These are phyloP conservation scores for Nevesoporus exiguus DNA, from an alignment of 768 basidiomycete species.

Conservation along the genomic window DNA sequence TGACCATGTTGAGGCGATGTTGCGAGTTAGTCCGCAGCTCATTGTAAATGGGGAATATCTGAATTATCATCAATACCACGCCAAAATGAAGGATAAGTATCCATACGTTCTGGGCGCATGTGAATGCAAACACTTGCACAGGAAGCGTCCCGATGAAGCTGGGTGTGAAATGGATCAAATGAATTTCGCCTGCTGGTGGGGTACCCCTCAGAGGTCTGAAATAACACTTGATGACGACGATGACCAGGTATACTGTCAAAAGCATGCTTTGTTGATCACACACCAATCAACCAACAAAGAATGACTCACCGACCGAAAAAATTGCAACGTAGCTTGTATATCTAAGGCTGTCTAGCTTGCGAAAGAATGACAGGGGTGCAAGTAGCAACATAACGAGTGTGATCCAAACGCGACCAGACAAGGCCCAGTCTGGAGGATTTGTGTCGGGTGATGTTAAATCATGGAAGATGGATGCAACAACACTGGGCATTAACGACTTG, in stretches of 20 bases:
- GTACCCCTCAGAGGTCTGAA: constrained; percentile 69
- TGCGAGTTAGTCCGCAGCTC: constrained; percentile 83
- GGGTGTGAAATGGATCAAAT: constrained; percentile 70
- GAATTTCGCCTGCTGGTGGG: constrained; percentile 61
- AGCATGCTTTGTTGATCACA: not conserved
- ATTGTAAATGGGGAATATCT: constrained; percentile 95
- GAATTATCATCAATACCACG: constrained; percentile 4
- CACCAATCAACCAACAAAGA: not conserved
- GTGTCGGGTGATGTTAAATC: constrained; percentile 62
- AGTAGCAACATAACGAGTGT: constrained; percentile 71
- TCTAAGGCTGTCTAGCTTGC: constrained; percentile 78
- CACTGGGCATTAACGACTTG: constrained; percentile 91
- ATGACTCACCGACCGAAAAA: constrained; percentile 75
- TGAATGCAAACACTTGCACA: constrained; percentile 90
- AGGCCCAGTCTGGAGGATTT: constrained; percentile 70
- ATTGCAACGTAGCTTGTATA: constrained; percentile 91
- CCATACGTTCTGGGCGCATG: constrained; percentile 88
- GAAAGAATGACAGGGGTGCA: constrained; percentile 79
- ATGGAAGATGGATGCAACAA: constrained; percentile 79
- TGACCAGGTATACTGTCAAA: constrained; percentile 65
- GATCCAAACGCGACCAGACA: constrained; percentile 82
- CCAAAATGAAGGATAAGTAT: constrained; percentile 1
- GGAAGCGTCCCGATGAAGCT: constrained; percentile 84
- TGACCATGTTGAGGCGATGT: constrained; percentile 79
- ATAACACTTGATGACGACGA: constrained; percentile 79